phyloP scores from a whole-genome alignment of 2,329 filamentous ascomycete genomes.

The Colletotrichum sp. region DNA sequence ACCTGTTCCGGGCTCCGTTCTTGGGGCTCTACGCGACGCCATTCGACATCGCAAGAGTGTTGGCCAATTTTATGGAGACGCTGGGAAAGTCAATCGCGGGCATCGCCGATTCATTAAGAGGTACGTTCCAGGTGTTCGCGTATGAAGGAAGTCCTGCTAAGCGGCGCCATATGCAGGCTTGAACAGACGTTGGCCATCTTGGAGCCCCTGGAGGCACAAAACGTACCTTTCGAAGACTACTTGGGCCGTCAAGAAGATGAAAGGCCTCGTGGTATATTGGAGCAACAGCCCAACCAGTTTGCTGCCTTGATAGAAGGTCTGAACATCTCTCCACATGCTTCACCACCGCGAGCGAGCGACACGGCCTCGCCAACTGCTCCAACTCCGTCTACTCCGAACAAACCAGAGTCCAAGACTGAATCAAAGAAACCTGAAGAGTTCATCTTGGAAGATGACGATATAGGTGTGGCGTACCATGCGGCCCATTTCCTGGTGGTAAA shows the following conservation, averaged over 20 bases:
- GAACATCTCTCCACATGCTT: rapidly evolving
- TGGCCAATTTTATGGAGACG: not conserved
- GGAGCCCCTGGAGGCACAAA: rapidly evolving
- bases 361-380: not conserved
- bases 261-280: rapidly evolving
- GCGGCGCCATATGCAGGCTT: not conserved
- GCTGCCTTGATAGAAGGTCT: not conserved
- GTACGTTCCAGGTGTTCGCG: not conserved
- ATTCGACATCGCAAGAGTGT: not conserved
- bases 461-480: not conserved
- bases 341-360: not conserved
- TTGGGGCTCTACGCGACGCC: not conserved
- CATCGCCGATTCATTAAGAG: not conserved
- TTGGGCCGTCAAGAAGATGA: not conserved
- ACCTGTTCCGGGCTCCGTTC: not conserved
- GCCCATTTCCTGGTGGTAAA: not conserved
- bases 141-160: rapidly evolving
- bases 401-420: not conserved
- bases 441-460: not conserved
- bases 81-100: not conserved
- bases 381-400: rapidly evolving
- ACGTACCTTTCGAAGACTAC: not conserved
- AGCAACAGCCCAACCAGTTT: not conserved
- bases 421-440: not conserved
- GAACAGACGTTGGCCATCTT: not conserved